Evolutionary conservation across 1,284 basidiomycete species (phyloP), one percentile per base, ranked within the genome.

Genomic region (Xerocomus minutiporus): DNA sequence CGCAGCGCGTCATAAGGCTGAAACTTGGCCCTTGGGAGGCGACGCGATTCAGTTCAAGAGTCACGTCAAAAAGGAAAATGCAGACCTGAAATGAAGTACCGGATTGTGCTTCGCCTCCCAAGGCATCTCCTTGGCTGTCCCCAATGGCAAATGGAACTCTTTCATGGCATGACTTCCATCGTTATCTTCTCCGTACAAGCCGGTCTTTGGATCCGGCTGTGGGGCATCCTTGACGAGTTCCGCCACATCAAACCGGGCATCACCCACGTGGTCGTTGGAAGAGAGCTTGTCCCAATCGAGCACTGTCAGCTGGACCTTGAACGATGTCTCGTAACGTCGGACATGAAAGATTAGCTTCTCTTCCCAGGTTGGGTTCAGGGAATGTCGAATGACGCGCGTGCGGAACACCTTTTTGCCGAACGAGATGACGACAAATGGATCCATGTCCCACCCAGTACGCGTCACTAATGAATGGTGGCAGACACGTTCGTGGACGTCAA

Each of bases 321-420:
- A 92, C 1, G 79, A 65, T 8, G 81, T 82, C 68, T 99, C 96
- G 63, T 94, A 91, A 7, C 86, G 76, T 25, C 92, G 82, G 4
- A 98, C 95, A 68, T 97, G 95, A 77, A 98, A 97, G 20, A 97
- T 78, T 2, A 99, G 77, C 70, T 96, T 96, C 72, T 98, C 94
- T 60, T 98, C 90, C 93, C 95, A 99, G 0, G 81, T 78, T 0
- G 96, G 96, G 67, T 92, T 93, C 56, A 93, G 81, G 12, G 85
- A 88, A 68, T 95, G 92, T 9, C 92, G 82, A 56, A 94, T 88
- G 28, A 94, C 86, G 43, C 93, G 86, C 0, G 94, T 97, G 4
- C 95, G 81, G 74, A 97, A 98, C 9, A 98, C 91, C 71, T 97
- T 97, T 73, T 96, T 95, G 35, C 94, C 91, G 60, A 99, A 98